These are phyloP conservation scores for Ramaria sp. DNA, from an alignment of 768 basidiomycete genomes.

Conservation along the genomic window DNA sequence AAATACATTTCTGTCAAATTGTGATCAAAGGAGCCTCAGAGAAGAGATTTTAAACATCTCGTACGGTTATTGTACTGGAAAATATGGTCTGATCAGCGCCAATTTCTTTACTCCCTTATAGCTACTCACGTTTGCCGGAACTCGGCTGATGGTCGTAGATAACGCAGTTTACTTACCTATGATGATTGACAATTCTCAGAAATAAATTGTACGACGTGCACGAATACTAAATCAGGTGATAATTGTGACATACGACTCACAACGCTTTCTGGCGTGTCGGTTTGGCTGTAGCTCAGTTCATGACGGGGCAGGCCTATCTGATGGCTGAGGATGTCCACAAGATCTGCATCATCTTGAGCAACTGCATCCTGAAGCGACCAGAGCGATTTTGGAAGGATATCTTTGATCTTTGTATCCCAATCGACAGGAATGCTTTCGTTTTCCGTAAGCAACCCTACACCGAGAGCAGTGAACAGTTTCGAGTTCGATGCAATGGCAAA, in stretches of 20 bases:
- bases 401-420: conserved; percentile 27
- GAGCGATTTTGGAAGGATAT: conserved; percentile 26
- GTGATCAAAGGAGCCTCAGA: not conserved
- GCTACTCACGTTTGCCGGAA: conserved; percentile 24
- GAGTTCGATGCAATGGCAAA: conserved; percentile 27
- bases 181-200: not conserved
- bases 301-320: conserved; percentile 30
- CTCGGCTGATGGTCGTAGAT: conserved; percentile 24
- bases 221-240: too few species aligned
- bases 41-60: not conserved
- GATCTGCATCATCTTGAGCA: conserved; percentile 24
- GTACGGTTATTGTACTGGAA: conserved; percentile 3
- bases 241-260: conserved; percentile 9
- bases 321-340: conserved; percentile 30
- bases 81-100: not conserved
- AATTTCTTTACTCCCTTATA: conserved; percentile 2
- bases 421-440: conserved; percentile 23
- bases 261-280: conserved; percentile 18
- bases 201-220: not conserved
- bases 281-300: conserved; percentile 21
- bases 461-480: conserved; percentile 28
- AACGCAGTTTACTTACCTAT: conserved; percentile 13
- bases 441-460: conserved; percentile 31
- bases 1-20: conserved; percentile 28
- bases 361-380: conserved; percentile 34